Evolutionary conservation across 805 yeast genomes (phyloP).

Genomic region (Yarrowia sp.): DNA sequence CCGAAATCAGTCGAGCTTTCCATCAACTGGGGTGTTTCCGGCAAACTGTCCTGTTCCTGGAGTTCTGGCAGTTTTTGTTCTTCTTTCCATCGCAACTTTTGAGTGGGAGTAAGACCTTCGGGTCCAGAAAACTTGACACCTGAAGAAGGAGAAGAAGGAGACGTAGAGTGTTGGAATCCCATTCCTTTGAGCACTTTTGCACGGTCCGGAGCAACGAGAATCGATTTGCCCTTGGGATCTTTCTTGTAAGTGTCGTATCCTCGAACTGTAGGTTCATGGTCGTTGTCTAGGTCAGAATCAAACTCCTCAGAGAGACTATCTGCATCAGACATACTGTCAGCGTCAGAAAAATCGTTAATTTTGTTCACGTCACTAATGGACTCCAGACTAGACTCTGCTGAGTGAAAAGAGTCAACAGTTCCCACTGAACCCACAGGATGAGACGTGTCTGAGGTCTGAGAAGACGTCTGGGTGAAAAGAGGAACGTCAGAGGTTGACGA

Average conservation of each 20-base stretch:
- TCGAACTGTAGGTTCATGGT: background rate
- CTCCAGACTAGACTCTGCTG: background rate
- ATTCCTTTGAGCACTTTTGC: conserved; percentile 1
- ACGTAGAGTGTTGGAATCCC: background rate
- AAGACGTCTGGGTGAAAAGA: background rate
- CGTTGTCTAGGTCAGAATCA: background rate
- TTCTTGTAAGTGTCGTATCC: background rate
- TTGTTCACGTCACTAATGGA: background rate
- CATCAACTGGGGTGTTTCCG: background rate
- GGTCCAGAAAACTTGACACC: background rate
- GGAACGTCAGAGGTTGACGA: background rate
- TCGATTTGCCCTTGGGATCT: background rate
- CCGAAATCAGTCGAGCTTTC: background rate
- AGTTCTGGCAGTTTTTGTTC: background rate
- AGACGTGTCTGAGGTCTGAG: background rate
- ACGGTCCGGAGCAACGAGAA: background rate
- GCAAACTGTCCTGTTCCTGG: background rate
- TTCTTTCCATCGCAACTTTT: background rate
- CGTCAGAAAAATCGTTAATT: too few species aligned
- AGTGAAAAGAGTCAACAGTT: conserved; percentile 2
- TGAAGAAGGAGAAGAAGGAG: background rate
- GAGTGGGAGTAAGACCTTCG: background rate
- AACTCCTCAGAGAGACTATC: conserved; percentile 9
- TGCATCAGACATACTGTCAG: background rate
- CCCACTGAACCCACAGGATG: background rate